phyloP scores from a whole-genome alignment of 2,329 filamentous ascomycete genomes.

The Trichoderma harzianum region DNA sequence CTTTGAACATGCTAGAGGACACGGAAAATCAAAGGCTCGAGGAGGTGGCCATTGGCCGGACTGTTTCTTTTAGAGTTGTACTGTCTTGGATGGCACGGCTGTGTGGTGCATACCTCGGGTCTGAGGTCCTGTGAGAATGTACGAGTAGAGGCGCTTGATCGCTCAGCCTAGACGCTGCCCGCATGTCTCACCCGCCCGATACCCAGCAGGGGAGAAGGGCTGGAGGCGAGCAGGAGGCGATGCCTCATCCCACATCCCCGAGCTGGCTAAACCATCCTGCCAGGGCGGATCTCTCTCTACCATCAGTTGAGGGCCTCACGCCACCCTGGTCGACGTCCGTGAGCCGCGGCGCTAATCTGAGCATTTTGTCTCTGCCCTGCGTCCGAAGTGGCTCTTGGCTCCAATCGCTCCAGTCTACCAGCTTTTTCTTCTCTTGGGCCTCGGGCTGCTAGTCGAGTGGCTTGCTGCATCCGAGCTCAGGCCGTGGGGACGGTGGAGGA shows the following conservation, averaged over 20 bases:
- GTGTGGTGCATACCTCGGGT: conserved; percentile 16
- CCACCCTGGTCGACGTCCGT: conserved; percentile 18
- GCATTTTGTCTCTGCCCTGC: conserved; percentile 16
- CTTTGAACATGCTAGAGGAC: not conserved
- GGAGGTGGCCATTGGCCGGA: not conserved
- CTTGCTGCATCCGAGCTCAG: conserved; percentile 1
- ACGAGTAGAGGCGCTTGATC: conserved; percentile 2
- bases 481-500: not conserved
- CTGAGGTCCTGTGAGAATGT: not conserved
- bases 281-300: conserved; percentile 11
- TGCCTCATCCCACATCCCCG: not conserved
- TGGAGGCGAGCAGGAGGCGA: not conserved
- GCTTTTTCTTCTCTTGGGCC: not conserved
- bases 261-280: not conserved
- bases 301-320: not conserved
- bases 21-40: not conserved
- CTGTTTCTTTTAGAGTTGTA: conserved; percentile 8
- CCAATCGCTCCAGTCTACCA: not conserved
- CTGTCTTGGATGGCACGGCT: conserved; percentile 9
- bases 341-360: conserved; percentile 16
- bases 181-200: conserved; percentile 15
- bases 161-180: not conserved
- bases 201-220: not conserved
- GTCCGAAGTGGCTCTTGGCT: conserved; percentile 7
- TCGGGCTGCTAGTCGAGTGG: conserved; percentile 1